Evolutionary conservation across 352 stramenopile species (phyloP).

Genomic region (Pythium aquatile): DNA sequence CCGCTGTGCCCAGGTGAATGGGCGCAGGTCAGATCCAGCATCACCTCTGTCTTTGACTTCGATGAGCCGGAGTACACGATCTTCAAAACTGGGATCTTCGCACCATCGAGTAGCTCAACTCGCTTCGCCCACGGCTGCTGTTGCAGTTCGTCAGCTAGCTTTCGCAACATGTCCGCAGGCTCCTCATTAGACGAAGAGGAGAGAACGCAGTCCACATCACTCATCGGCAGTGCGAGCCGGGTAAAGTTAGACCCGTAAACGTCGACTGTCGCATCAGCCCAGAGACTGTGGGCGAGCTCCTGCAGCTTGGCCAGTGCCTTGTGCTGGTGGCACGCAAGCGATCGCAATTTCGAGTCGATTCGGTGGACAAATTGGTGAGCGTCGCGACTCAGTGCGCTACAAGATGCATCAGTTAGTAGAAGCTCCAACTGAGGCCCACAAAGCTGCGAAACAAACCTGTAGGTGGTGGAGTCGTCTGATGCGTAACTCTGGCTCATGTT

Average conservation of each 20-base stretch:
- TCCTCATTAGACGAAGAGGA: conserved; percentile 82
- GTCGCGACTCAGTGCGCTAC: conserved; percentile 38
- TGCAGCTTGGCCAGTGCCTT: conserved; percentile 20
- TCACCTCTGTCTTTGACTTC: conserved; percentile 42
- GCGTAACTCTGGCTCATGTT: background rate
- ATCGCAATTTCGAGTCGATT: conserved; percentile 44
- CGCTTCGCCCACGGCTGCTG: conserved; percentile 70
- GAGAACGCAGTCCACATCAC: conserved; percentile 97
- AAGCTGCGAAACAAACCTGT: conserved; percentile 11
- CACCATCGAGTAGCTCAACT: conserved; percentile 93
- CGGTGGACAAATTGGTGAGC: conserved; percentile 51
- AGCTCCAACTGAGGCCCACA: background rate
- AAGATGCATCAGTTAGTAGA: background rate
- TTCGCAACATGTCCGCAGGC: conserved; percentile 88
- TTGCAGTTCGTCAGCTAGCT: conserved; percentile 84
- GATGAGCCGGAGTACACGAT: conserved; percentile 57
- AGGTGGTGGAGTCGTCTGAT: conserved; percentile 10
- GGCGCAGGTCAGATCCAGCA: conserved; percentile 95
- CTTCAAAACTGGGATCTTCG: conserved; percentile 96
- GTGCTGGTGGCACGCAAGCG: conserved; percentile 43
- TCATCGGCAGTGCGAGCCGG: conserved; percentile 92
- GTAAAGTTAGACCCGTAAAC: conserved; percentile 97
- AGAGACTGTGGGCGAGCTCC: conserved; percentile 42
- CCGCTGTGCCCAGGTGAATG: conserved; percentile 94
- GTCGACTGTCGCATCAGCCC: conserved; percentile 90